Base-by-base conservation (phyloP, 192 early-diverging fungal genomes). In the Backusella liffmaniae region DNA sequence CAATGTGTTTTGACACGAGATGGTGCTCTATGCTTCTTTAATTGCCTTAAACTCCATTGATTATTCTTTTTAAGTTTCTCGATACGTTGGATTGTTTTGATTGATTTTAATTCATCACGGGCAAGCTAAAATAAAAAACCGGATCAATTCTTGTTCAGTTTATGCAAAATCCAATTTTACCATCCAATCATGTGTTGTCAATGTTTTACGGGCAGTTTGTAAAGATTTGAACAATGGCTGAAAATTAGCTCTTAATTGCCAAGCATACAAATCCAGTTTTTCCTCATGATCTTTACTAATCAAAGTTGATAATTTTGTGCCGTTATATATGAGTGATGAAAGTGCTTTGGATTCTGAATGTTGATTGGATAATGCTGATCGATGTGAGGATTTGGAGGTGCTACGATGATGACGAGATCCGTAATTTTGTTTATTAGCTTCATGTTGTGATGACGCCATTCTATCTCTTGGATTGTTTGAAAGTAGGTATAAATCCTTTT, bases 121-220 rank as follows among this genome's bases (percentile, higher is more conserved):
- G 92, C 95, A 51, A 94, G 83, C 92, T 82, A 66, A 75, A 94
- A 21, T 1, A 32, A 67, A 67, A 67, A 0, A 34, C 18, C 30
- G 66, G 34, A 26, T 49, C 39, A 30, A 37, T 39, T 10, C 44
- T 2, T 44, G 4, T 62, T 51, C 21, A 26, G 5, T 26, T 62
- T 62, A 62, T 62, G 18, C 23, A 62, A 59, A 49, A 49, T 39
- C 37, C 12, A 39, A 10, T 18, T 49, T 62, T 76, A 92, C 89
- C 85, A 90, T 89, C 95, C 94, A 95, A 73, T 96, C 92, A 66
- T 86, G 86, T 39, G 91, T 92, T 5, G 85, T 87, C 13, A 96
- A 70, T 23, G 83, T 86, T 76, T 95, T 95, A 8, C 80, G 83
- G 5, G 92, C 90, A 18, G 83, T 86, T 62, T 89, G 89, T 7